Percentiles rank a stretch among this genome's conserved stretches.
Evolutionary conservation across 768 basidiomycete species (phyloP).

Genomic region (Leccinum disarticulatum): DNA sequence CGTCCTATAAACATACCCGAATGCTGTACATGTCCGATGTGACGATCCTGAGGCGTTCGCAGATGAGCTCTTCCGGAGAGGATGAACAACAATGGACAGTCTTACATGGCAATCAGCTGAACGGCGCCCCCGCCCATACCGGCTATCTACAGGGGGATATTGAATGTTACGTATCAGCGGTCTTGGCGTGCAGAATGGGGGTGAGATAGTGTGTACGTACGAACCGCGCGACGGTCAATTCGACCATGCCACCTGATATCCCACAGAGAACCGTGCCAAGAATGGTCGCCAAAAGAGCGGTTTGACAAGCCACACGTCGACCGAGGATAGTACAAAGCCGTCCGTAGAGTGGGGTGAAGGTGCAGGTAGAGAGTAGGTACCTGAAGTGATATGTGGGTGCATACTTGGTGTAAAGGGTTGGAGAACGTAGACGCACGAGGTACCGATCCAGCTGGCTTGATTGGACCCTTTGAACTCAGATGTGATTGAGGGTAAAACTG

Average conservation of each 20-base stretch:
- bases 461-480: slow-evolving; percentile 29
- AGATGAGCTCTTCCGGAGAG: not conserved
- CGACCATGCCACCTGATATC: slow-evolving; percentile 62
- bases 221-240: slow-evolving; percentile 67
- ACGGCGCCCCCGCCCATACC: slow-evolving; percentile 24
- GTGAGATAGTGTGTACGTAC: slow-evolving; percentile 40
- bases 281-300: slow-evolving; percentile 57
- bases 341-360: slow-evolving; percentile 80
- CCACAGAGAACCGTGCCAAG: slow-evolving; percentile 67
- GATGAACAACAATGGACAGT: not conserved
- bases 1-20: slow-evolving; percentile 6
- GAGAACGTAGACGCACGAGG: slow-evolving; percentile 15
- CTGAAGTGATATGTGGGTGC: not conserved
- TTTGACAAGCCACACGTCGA: slow-evolving; percentile 62
- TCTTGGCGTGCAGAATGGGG: not conserved
- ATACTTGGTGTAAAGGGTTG: too few relatives aligned
- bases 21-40: slow-evolving; percentile 23
- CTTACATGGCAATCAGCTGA: slow-evolving; percentile 22
- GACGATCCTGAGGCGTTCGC: slow-evolving; percentile 16
- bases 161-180: not conserved
- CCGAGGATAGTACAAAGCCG: slow-evolving; percentile 74
- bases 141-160: slow-evolving; percentile 15
- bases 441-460: slow-evolving; percentile 30
- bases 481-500: slow-evolving; percentile 18
- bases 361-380: slow-evolving; percentile 73